These are phyloP conservation scores for Skeletonema potamos DNA, from an alignment of 108 stramenopile genomes.

Conservation along the genomic window DNA sequence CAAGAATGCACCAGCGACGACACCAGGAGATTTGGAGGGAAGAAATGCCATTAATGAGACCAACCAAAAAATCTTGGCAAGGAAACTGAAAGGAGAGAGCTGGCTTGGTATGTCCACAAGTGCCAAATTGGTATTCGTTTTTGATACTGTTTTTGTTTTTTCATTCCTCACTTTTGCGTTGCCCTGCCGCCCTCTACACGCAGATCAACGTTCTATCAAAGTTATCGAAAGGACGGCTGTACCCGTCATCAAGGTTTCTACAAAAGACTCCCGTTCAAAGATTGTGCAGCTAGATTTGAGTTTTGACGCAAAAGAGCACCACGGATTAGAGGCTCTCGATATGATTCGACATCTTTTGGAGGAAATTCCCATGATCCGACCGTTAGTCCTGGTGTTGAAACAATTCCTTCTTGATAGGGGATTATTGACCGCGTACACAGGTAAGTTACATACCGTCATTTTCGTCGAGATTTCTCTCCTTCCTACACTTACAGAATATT, in stretches of 20 bases:
- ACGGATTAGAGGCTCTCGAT: constrained; percentile 73
- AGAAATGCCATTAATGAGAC: constrained; percentile 94
- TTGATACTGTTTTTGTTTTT: not conserved
- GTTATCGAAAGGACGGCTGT: constrained; percentile 80
- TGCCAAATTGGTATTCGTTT: not conserved
- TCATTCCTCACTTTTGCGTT: not conserved
- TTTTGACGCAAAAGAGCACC: constrained; percentile 80
- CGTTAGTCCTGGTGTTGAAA: constrained; percentile 77
- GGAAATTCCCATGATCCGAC: constrained; percentile 67
- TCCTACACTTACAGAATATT: too few relatives aligned
- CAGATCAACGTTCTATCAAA: constrained; percentile 79
- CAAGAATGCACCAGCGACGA: constrained; percentile 84
- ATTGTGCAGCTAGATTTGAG: constrained; percentile 78
- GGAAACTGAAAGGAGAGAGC: constrained; percentile 85
- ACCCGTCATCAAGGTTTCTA: constrained; percentile 83
- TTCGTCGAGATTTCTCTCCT: too few relatives aligned
- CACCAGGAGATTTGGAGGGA: constrained; percentile 92
- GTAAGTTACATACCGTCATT: too few relatives aligned
- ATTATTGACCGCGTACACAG: constrained; percentile 87
- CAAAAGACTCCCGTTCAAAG: constrained; percentile 77
- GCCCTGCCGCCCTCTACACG: not conserved
- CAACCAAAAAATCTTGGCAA: constrained; percentile 86
- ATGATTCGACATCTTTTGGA: constrained; percentile 58
- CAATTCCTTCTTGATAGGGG: constrained; percentile 89
- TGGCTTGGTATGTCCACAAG: constrained; percentile 62